A percentile compares a stretch with the other conserved stretches of the same genome.
Evolutionary conservation across 495 filamentous ascomycete species (phyloP).

Genomic region (Lophiostoma macrostomum): DNA sequence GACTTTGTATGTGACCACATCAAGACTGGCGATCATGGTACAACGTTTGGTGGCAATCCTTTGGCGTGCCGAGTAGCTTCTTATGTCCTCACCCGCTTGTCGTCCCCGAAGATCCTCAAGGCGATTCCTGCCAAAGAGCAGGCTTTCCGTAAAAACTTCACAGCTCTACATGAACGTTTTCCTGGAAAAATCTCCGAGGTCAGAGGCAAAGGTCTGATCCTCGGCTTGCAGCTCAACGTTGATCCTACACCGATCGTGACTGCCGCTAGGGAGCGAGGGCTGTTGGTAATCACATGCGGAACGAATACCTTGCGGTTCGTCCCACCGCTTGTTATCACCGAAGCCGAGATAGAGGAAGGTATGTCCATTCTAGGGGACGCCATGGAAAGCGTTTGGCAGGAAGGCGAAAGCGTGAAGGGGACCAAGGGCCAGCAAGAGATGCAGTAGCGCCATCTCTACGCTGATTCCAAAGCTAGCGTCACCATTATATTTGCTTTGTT

Average conservation of each 20-base stretch:
- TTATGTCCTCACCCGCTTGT: conserved; percentile 72
- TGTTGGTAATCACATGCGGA: conserved; percentile 89
- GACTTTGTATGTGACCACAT: conserved; percentile 76
- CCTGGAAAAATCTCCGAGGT: conserved; percentile 73
- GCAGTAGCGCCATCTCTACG: no score
- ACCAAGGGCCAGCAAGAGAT: conserved; percentile 40
- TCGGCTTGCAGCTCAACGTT: conserved; percentile 75
- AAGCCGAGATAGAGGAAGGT: conserved; percentile 72
- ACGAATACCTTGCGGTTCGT: conserved; percentile 58
- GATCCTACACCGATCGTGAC: conserved; percentile 71
- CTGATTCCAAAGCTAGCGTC: no score
- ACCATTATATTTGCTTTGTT: no score
- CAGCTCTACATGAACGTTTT: conserved; percentile 59
- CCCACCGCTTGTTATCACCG: conserved; percentile 58
- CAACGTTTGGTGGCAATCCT: conserved; percentile 95
- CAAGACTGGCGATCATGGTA: conserved; percentile 90
- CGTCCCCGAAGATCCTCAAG: conserved; percentile 60
- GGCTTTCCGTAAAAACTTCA: conserved; percentile 63
- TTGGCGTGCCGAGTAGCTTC: conserved; percentile 80
- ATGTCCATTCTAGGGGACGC: conserved; percentile 74
- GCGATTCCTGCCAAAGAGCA: conserved; percentile 62
- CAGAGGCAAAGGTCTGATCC: conserved; percentile 76
- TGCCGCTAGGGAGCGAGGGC: conserved; percentile 80
- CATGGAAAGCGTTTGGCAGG: conserved; percentile 53
- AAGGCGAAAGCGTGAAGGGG: conserved; percentile 30